Evolutionary conservation across 306 rosid genomes (phyloP).

Genomic region (Sesbania bispinosa): DNA sequence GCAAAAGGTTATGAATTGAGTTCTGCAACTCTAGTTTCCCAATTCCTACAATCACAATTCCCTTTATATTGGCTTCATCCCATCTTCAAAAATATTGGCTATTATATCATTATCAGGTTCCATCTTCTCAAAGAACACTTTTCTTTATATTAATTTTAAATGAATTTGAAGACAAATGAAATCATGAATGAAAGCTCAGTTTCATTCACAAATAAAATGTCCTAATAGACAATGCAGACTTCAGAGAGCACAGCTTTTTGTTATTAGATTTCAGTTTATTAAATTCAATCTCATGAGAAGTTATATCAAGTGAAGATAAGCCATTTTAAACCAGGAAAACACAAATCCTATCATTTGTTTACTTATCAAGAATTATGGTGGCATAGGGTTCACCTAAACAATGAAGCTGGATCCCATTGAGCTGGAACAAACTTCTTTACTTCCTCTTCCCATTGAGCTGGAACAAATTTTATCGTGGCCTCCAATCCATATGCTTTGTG

Average conservation of each 20-base stretch:
- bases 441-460: too few species aligned
- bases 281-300: conserved; percentile 13
- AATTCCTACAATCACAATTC: too few species aligned
- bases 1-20: too few species aligned
- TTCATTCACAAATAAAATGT: neutral
- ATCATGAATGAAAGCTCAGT: neutral
- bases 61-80: too few species aligned
- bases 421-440: conserved; percentile 89
- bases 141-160: neutral
- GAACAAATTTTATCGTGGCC: too few species aligned
- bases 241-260: too few species aligned
- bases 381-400: conserved; percentile 60
- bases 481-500: too few species aligned
- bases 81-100: too few species aligned
- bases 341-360: neutral
- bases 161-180: too few species aligned
- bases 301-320: neutral
- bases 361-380: neutral
- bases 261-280: neutral
- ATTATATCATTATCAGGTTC: neutral
- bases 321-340: neutral
- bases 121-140: neutral
- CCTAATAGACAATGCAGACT: too few species aligned
- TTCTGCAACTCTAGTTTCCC: too few species aligned
- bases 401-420: conserved; percentile 86